Base-by-base conservation (phyloP, 495 filamentous ascomycete species). In the Neurospora cerealis region DNA sequence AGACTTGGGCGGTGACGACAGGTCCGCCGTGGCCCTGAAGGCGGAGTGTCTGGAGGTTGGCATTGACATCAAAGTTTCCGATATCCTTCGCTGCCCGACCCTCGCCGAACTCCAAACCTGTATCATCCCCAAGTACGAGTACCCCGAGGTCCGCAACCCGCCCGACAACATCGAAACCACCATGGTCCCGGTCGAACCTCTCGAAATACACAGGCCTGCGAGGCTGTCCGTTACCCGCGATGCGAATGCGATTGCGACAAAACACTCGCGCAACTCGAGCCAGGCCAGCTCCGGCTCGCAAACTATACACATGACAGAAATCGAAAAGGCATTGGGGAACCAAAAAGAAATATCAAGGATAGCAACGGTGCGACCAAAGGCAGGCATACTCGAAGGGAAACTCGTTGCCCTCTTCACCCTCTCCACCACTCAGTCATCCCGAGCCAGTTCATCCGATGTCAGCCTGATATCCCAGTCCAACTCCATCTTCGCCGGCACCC, bases 301-400 rank as follows among this genome's bases (percentile, higher is more conserved):
- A 32, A 39, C 69, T 28, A 74, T 69, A 19, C 72, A 73, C 10
- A 72, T 72, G 41, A 80, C 79, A 21, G 80, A 80, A 5, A 76
- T 80, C 15, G 81, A 83, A 73, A 70, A 75, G 66, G 75, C 78
- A 5, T 72, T 83, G 1, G 74, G 76, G 24, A 40, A 36, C 21
- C 76, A 77, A 15, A 77, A 74, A 10, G 75, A 79, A 28, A 75
- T 85, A 19, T 79, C 78, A 28, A 78, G 79, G 71, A 81, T 84
- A 40, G 79, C 81, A 40, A 79, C 83, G 6, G 77, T 85, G 10
- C 81, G 81, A 41, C 84, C 85, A 32, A 86, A 83, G 74, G 85
- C 85, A 9, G 85, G 85, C 15, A 76, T 83, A 21, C 82, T 86
- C 28, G 85, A 86, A 71, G 83, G 81, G 8, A 82, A 81, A 72